Percentiles rank a stretch among this genome's conserved stretches.
phyloP scores from a whole-genome alignment of 139 green algal genomes.

The Chlamydomonas schloesseri region DNA sequence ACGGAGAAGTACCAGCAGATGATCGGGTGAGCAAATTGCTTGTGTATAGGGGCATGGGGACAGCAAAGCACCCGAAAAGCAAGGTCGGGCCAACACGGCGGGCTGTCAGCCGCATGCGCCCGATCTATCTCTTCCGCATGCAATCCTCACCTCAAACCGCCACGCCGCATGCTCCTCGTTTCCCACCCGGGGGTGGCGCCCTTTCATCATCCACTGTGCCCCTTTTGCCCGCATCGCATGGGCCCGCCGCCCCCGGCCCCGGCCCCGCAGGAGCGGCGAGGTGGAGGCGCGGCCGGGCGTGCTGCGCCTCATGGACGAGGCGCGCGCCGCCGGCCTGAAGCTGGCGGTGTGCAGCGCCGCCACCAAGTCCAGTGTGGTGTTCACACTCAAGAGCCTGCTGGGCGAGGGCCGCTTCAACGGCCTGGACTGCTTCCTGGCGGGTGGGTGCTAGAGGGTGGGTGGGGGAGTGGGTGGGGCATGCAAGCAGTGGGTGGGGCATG shows the following conservation, averaged over 20 bases:
- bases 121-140: too few species aligned
- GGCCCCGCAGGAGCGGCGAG: slow-evolving; percentile 33
- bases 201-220: too few species aligned
- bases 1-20: slow-evolving; percentile 79
- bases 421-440: slow-evolving; percentile 92
- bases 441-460: slow-evolving; percentile 42
- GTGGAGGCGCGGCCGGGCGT: slow-evolving; percentile 76
- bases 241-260: too few species aligned
- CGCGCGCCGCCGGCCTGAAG: slow-evolving; percentile 58
- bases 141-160: too few species aligned
- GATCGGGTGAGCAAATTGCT: slow-evolving; percentile 67
- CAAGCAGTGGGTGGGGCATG: too few species aligned
- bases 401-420: slow-evolving; percentile 80
- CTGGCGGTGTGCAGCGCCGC: slow-evolving; percentile 91
- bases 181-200: too few species aligned
- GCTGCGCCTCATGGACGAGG: slow-evolving; percentile 88
- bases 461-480: not conserved
- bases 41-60: too few species aligned
- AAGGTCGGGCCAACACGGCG: too few species aligned
- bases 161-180: too few species aligned
- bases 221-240: too few species aligned
- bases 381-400: slow-evolving; percentile 83
- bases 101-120: too few species aligned
- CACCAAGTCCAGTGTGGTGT: slow-evolving; percentile 89
- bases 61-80: too few species aligned